Evolutionary conservation across 2,329 filamentous ascomycete genomes (phyloP), one percentile per base, ranked within the genome.

Genomic region (Immersiporthe knoxdaviesiana): DNA sequence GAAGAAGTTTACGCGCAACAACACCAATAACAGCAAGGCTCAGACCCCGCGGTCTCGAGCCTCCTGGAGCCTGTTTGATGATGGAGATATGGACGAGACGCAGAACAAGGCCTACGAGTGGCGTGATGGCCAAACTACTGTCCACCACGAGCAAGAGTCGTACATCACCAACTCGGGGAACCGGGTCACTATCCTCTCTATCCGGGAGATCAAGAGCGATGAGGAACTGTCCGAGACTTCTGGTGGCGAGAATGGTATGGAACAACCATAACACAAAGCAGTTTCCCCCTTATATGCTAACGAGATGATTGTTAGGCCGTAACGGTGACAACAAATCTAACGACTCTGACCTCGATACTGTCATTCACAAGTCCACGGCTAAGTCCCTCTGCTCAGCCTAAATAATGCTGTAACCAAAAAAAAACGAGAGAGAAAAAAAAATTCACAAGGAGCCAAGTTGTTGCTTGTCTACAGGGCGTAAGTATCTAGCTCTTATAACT

Each of bases 11-110:
- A 24, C 32, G 56, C 65, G 65, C 58, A 61, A 39, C 24, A 59
- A 35, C 35, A 35, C 58, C 58, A 61, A 39, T 16, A 59, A 35
- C 35, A 35, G 50, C 56, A 65, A 66, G 47, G 24, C 52, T 18
- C 24, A 54, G 7, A 30, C 30, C 4, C 58, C 30, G 32, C 59
- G 8, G 24, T 61, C 47, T 54, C 56, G 50, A 24, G 62, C 52
- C 63, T 50, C 63, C 30, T 71, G 67, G 67, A 35, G 64, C 11
- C 62, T 71, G 24, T 71, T 69, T 18, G 70, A 71, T 39, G 67
- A 71, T 24, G 67, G 68, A 6, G 70, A 69, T 11, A 59, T 44
- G 18, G 39, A 18, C 14, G 41, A 14, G 32, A 5, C 14, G 3
- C 21, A 52, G 56, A 18, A 47, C 16, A 61, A 52, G 16, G 8